These are phyloP conservation scores for Aspergillus eucalypticola DNA, from an alignment of 2,329 filamentous ascomycete species.

Conservation along the genomic window DNA sequence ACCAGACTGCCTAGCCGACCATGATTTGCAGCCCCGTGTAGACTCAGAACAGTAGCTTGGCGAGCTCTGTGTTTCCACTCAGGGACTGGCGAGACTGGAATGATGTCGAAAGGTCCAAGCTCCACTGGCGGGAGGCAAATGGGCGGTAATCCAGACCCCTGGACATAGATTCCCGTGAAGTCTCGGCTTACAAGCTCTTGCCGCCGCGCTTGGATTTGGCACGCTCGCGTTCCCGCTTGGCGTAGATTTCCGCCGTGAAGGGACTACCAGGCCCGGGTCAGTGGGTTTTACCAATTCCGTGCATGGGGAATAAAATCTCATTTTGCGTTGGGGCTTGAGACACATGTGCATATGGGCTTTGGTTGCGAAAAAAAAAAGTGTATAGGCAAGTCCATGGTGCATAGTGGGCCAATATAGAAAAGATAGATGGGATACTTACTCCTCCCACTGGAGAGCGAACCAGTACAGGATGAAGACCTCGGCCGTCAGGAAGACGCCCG, in stretches of 20 bases:
- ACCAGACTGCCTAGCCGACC: not conserved
- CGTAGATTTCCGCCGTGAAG: conserved; percentile 91
- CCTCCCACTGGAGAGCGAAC: conserved; percentile 81
- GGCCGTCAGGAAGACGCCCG: conserved; percentile 73
- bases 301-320: not conserved
- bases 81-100: conserved; percentile 14
- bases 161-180: not conserved
- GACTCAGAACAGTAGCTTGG: not conserved
- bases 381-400: not conserved
- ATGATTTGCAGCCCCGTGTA: not conserved
- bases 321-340: conserved; percentile 1
- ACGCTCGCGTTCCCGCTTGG: conserved; percentile 60
- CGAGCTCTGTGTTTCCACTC: not conserved
- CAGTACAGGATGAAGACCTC: conserved; percentile 77
- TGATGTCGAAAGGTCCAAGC: conserved; percentile 34
- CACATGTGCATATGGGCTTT: not conserved
- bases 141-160: not conserved
- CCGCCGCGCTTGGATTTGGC: conserved; percentile 39
- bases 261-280: conserved; percentile 52
- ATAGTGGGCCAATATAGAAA: not conserved
- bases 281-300: conserved; percentile 4
- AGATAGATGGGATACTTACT: conserved; percentile 50
- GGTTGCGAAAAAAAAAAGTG: not conserved
- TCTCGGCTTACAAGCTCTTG: conserved; percentile 37
- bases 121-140: not conserved